Evolutionary conservation across 108 stramenopile species (phyloP), one percentile per base, ranked within the genome.

Genomic region (Fragilaria crotonensis): DNA sequence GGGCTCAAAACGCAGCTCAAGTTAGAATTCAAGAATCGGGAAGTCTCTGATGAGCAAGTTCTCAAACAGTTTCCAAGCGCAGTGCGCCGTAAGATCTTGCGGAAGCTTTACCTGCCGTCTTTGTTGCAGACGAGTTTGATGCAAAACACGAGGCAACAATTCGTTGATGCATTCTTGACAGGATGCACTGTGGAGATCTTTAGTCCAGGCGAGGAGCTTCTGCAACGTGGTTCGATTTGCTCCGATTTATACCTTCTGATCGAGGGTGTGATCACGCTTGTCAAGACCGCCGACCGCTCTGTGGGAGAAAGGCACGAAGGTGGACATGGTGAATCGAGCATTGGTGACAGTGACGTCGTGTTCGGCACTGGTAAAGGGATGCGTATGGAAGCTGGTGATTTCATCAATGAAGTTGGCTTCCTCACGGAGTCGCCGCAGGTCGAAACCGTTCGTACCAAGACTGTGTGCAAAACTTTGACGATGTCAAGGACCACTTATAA

Each of bases 201-300:
- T 31, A 67, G 67, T 56, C 62, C 72, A 3, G 80, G 80, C 7
- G 76, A 81, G 19, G 75, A 76, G 31, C 29, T 81, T 30, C 22
- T 81, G 25, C 33, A 62, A 36, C 46, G 73, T 7, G 76, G 76
- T 7, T 30, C 59, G 18, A 54, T 72, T 30, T 57, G 62, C 14
- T 61, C 69, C 2, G 75, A 81, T 50, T 50, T 81, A 30, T 81
- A 72, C 64, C 45, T 81, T 30, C 66, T 81, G 36, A 72, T 81
- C 7, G 73, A 58, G 19, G 80, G 80, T 9, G 30, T 22, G 5
- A 69, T 68, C 11, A 56, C 68, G n/a, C n/a, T n/a, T n/a, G n/a
- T n/a, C n/a, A n/a, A n/a, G n/a, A n/a, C n/a, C n/a, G n/a, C n/a
- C n/a, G n/a, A n/a, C n/a, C n/a, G n/a, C n/a, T n/a, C n/a, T n/a